Conservation (phyloP, 129 eudicot genomes). For the Ambrosia trifida region DNA sequence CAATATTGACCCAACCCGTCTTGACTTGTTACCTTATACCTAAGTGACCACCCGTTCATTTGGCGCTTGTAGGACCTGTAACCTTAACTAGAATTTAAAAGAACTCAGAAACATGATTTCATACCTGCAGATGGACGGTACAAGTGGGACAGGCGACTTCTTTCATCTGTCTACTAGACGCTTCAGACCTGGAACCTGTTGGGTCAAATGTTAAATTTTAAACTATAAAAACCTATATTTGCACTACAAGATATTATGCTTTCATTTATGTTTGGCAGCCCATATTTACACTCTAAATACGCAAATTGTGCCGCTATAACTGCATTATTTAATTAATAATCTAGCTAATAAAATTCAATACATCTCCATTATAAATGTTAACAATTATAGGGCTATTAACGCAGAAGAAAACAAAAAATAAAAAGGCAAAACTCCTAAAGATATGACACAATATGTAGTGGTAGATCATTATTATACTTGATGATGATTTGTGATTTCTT, state of each 20-base stretch:
- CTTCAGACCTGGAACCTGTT: conserved; percentile 48
- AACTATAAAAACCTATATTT: neutral
- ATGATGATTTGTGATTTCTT: conserved; percentile 74
- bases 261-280: neutral
- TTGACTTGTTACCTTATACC: neutral
- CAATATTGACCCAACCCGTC: conserved; percentile 31
- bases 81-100: conserved; percentile 33
- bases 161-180: conserved; percentile 71
- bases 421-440: neutral
- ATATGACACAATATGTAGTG: neutral
- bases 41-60: neutral
- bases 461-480: conserved; percentile 50
- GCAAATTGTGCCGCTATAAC: too few species aligned
- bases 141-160: conserved; percentile 98
- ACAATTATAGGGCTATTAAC: neutral
- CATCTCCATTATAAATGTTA: neutral
- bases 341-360: neutral
- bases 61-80: conserved; percentile 50
- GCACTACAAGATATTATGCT: neutral
- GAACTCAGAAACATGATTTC: neutral
- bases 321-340: too few species aligned
- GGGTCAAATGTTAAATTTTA: neutral
- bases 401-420: too few species aligned
- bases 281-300: neutral
- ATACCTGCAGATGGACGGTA: conserved; percentile 94